Percentiles rank a stretch among this genome's conserved stretches.
Evolutionary conservation across 1,284 basidiomycete genomes (phyloP).

Genomic region (Naganishia cerealis): DNA sequence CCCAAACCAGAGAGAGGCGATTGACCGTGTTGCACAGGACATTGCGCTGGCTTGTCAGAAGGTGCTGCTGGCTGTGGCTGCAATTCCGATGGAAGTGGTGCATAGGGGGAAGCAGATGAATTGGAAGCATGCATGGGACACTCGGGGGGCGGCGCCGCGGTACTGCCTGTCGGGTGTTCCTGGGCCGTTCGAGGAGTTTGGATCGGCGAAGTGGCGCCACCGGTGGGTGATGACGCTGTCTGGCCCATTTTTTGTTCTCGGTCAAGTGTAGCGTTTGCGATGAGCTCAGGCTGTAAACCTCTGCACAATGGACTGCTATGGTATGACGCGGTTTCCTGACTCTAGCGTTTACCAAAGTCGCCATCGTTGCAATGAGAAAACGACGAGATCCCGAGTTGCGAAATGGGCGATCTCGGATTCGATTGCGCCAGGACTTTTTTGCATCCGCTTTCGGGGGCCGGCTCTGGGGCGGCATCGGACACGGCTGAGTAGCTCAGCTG

Average conservation of each 20-base stretch:
- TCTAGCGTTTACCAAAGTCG: neutral
- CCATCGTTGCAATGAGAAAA: neutral
- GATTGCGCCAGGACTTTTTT: conserved; percentile 18
- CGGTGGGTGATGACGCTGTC: conserved; percentile 22
- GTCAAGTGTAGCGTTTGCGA: neutral
- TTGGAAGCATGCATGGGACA: conserved; percentile 46
- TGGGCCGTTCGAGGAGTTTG: neutral
- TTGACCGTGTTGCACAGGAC: conserved; percentile 49
- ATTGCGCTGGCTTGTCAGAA: conserved; percentile 41
- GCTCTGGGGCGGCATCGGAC: neutral
- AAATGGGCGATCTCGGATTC: conserved; percentile 12
- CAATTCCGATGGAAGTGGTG: conserved; percentile 22
- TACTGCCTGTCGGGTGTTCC: conserved; percentile 29
- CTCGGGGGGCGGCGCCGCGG: conserved; percentile 37
- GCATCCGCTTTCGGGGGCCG: conserved; percentile 12
- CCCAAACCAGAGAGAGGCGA: conserved; percentile 26
- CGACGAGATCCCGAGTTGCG: neutral
- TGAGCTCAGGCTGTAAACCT: no score
- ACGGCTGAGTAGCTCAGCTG: neutral
- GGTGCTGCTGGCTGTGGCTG: conserved; percentile 31
- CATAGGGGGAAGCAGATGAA: conserved; percentile 33
- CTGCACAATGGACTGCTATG: neutral
- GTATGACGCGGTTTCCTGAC: no score
- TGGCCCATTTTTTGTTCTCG: conserved; percentile 27
- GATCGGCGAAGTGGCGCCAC: conserved; percentile 4